Base-by-base conservation (phyloP, 2,329 filamentous ascomycete genomes). In the Hymenoscyphus occultus region DNA sequence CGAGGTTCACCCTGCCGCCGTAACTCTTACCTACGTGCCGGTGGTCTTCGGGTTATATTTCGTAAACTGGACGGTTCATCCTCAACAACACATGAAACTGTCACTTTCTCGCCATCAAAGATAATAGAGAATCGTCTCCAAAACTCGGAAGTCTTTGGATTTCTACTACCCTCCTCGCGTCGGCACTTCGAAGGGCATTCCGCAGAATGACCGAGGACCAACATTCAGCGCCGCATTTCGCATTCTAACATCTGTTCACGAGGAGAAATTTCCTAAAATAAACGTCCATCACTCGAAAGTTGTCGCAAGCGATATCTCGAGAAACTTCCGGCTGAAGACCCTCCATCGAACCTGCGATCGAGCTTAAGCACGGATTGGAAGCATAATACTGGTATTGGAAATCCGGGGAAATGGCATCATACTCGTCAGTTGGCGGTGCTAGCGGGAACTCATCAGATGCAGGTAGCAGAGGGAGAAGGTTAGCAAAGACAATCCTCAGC, bases 391-490 rank as follows among this genome's bases (percentile, higher is more conserved):
- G n/a, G 22, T 28, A 54, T 54, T 10, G 19, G 28, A 54, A 54
- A 31, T 54, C 48, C 48, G 48, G 48, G 48, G 48, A 39, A 64
- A 74, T 74, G 74, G 67, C 63, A 56, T 72, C 70, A 16, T 75
- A 75, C 57, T 71, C 70, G 48, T 62, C 72, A 2, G 70, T 74
- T 14, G 66, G 65, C 48, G 64, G 63, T 14, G 63, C 67, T 12
- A 71, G 66, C 63, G 70, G 68, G 56, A 68, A 66, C 57, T 65
- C 66, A 0, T 70, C 70, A n/a, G 73, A 74, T 39, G 35, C 69
- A 3, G 64, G 64, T n/a, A 65, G 64, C n/a, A 65, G 71, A 61
- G 70, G 70, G 10, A 71, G 73, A 63, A 70, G 71, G 73, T 74
- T 39, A 64, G 67, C 22, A 39, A 9, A 60, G 48, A 16, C 14